A percentile compares a stretch with the other conserved stretches of the same genome.
Evolutionary conservation across 176 grass and related monocot genomes (phyloP).

Genomic region (Sorghum bicolor): Sorghum_bicolor_NCBIv3 NC_012873.2:60282001-60282500

Average conservation of each 20-base stretch:
- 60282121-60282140: conserved; percentile 30
- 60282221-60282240: neutral
- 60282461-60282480: no score
- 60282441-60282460: no score
- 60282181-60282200: neutral
- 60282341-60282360: conserved; percentile 28
- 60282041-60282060: neutral
- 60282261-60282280: neutral
- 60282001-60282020: neutral
- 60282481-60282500: no score
- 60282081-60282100: neutral
- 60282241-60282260: conserved; percentile 11
- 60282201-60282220: neutral
- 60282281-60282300: neutral
- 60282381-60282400: no score
- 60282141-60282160: conserved; percentile 21
- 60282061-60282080: neutral
- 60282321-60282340: neutral
- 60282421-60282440: no score
- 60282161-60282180: neutral
- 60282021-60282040: conserved; percentile 30
- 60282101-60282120: neutral
- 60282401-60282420: no score
- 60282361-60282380: conserved; percentile 8
- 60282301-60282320: neutral